Base-by-base conservation (phyloP, 2,329 filamentous ascomycete species). In the Aspergillus niger region DNA sequence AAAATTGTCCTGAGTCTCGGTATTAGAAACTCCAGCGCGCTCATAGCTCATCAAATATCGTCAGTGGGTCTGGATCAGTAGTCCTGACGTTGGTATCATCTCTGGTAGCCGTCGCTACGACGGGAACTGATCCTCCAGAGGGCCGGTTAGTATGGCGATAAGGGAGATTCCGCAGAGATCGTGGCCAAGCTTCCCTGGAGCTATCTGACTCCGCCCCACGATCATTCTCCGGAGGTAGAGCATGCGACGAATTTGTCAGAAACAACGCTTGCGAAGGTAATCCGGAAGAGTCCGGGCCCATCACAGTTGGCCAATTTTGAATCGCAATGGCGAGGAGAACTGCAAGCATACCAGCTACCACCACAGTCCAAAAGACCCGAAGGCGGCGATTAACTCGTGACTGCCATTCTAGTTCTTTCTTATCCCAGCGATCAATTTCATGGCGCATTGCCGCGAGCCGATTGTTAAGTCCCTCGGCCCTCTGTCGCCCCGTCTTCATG, bases 381-480 rank as follows among this genome's bases (percentile, higher is more conserved):
- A 79, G 64, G 47, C 77, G 67, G 54, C 76, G 71, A 44, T 70
- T 74, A 6, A 77, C 69, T 22, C 73, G 71, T 32, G 67, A 72
- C 68, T 79, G 77, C 73, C 74, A 79, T 56, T 81, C 76, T 10
- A 66, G 67, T 59, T 82, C 79, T 57, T 72, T 69, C 52, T 69
- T 69, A 59, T 81, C 79, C 77, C 78, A 81, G 38, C 67, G 69
- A 57, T 78, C 72, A 47, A 81, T 78, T 61, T 74, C 72, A 15
- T 65, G 59, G 43, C 75, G 69, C 32, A 79, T 78, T 2, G 62
- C 66, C 30, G 78, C 75, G 13, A 82, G 69, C 39, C 79, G 72
- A 39, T 71, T 61, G 13, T 74, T 74, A 50, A 81, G 69, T 10
- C 67, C 65, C 52, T 73, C 70, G 3, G 78, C 77, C 50, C 70